Conservation (phyloP, 352 stramenopile species). For the Phytophthora cactorum region DNA sequence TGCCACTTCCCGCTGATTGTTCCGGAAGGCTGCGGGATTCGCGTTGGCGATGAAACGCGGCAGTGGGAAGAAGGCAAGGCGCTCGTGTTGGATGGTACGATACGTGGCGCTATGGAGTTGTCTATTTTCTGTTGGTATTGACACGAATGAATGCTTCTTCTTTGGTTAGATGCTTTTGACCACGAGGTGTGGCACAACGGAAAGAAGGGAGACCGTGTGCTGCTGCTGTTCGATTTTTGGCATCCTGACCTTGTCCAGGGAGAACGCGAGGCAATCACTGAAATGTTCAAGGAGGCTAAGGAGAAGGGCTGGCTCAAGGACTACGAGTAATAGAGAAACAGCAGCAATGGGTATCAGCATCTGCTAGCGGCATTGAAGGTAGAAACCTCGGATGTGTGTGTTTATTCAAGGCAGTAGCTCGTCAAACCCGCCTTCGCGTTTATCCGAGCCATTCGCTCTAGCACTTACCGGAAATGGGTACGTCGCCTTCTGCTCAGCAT, state of each 20-base stretch:
- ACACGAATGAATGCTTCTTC: neutral
- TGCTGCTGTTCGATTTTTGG: slow-evolving; percentile 90
- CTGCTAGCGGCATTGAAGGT: no score
- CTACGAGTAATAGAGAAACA: slow-evolving; percentile 34
- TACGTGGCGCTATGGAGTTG: neutral
- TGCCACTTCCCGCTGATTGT: slow-evolving; percentile 96
- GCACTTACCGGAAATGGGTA: slow-evolving; percentile 8
- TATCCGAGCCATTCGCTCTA: neutral
- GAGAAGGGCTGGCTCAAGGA: slow-evolving; percentile 84
- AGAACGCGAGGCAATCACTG: slow-evolving; percentile 60
- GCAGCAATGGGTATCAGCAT: neutral
- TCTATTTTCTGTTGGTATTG: neutral
- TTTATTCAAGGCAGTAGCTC: slow-evolving; percentile 29
- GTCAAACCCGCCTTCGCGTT: slow-evolving; percentile 9
- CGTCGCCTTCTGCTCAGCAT: slow-evolving; percentile 28
- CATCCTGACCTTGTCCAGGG: slow-evolving; percentile 68
- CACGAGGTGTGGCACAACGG: slow-evolving; percentile 85
- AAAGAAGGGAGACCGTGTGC: slow-evolving; percentile 68
- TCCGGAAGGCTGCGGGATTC: slow-evolving; percentile 88
- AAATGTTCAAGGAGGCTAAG: slow-evolving; percentile 78
- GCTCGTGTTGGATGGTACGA: slow-evolving; percentile 82
- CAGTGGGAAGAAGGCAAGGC: slow-evolving; percentile 83
- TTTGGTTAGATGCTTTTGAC: slow-evolving; percentile 69
- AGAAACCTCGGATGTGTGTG: neutral
- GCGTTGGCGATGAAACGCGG: slow-evolving; percentile 87